These are phyloP conservation scores for Sanghuangporus sanghuang DNA, from an alignment of 1,284 basidiomycete species.

Conservation along the genomic window DNA sequence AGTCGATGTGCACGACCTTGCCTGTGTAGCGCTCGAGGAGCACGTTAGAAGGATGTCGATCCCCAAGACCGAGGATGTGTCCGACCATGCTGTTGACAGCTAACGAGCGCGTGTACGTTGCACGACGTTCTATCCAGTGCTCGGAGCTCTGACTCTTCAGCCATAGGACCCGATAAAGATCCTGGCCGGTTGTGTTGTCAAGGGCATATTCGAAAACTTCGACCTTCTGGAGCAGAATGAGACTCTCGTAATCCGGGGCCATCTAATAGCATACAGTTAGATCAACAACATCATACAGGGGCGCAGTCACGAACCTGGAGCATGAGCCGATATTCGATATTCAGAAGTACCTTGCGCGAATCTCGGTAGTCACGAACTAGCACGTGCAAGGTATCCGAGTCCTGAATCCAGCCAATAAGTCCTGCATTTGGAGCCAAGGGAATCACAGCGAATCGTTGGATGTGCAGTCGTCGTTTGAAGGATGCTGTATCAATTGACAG, in stretches of 20 bases:
- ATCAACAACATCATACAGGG: neutral
- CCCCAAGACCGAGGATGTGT: slow-evolving; percentile 97
- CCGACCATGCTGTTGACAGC: slow-evolving; percentile 97
- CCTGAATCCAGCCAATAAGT: slow-evolving; percentile 92
- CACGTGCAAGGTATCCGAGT: slow-evolving; percentile 97
- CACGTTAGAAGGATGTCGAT: slow-evolving; percentile 96
- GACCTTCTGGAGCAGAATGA: slow-evolving; percentile 95
- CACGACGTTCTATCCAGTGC: slow-evolving; percentile 95
- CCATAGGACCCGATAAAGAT: slow-evolving; percentile 98
- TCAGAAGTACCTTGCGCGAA: slow-evolving; percentile 91
- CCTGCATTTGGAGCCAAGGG: slow-evolving; percentile 97
- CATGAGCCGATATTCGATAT: slow-evolving; percentile 98
- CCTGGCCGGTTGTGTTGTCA: slow-evolving; percentile 98
- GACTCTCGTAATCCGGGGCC: slow-evolving; percentile 97
- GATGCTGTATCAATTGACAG: slow-evolving; percentile 91
- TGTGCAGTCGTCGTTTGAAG: slow-evolving; percentile 95
- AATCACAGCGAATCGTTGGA: slow-evolving; percentile 91
- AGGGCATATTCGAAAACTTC: slow-evolving; percentile 99
- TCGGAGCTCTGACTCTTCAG: slow-evolving; percentile 93
- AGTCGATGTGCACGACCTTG: slow-evolving; percentile 97
- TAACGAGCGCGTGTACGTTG: slow-evolving; percentile 94
- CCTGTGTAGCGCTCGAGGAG: slow-evolving; percentile 91
- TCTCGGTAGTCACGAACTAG: slow-evolving; percentile 96
- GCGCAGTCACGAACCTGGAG: slow-evolving; percentile 58
- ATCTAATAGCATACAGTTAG: slow-evolving; percentile 51